These are phyloP conservation scores for Solanum pimpinellifolium DNA, from an alignment of 257 asterid genomes.

Conservation along the genomic window DNA sequence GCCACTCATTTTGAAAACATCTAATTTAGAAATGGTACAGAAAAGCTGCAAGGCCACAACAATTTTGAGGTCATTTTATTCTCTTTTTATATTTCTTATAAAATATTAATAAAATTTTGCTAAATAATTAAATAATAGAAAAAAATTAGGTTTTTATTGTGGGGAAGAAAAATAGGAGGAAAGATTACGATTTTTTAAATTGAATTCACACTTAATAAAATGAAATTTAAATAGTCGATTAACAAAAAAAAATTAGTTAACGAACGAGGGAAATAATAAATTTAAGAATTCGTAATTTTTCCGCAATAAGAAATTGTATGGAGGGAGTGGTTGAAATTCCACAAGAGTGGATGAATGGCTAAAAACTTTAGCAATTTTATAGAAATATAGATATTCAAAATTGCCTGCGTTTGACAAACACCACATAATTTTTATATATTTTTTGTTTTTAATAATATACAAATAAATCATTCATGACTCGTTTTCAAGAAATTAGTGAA, in stretches of 20 bases:
- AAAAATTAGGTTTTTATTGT: no score
- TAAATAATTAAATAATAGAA: no score
- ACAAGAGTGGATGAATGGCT: background rate
- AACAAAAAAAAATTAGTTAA: no score
- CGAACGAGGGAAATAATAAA: background rate
- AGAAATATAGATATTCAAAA: slow-evolving; percentile 5
- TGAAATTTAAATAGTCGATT: no score
- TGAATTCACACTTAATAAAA: fast-evolving
- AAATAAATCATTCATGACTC: background rate
- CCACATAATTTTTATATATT: slow-evolving; percentile 9
- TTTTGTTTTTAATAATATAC: background rate
- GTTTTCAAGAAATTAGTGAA: slow-evolving; percentile 12
- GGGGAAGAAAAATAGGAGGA: fast-evolving
- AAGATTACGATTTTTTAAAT: background rate
- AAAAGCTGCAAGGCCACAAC: background rate
- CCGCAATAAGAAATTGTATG: background rate
- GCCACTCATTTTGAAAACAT: background rate
- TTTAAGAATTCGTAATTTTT: background rate
- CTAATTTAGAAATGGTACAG: background rate
- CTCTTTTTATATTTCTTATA: background rate
- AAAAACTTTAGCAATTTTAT: background rate
- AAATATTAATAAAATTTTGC: no score
- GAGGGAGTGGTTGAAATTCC: slow-evolving; percentile 2
- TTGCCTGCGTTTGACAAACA: slow-evolving; percentile 12
- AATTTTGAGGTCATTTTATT: background rate